These are phyloP conservation scores for Fusarium secorum DNA, from an alignment of 2,329 filamentous ascomycete species.

Conservation along the genomic window DNA sequence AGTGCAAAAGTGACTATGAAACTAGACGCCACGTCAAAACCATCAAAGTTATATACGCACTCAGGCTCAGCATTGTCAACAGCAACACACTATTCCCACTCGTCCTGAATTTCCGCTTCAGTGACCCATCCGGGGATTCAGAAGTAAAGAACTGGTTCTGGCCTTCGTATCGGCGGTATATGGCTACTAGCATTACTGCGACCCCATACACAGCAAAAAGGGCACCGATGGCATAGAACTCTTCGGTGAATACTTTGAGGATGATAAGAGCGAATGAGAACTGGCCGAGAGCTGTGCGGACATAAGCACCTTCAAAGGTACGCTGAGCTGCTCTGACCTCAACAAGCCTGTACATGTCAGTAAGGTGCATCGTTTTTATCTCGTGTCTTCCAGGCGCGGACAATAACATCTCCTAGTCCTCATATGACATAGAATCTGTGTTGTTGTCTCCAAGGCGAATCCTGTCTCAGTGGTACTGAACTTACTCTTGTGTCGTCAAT, in stretches of 20 bases:
- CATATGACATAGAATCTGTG: not conserved
- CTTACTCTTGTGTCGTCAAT: constrained; percentile 78
- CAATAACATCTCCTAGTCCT: not conserved
- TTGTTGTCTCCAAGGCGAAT: not conserved
- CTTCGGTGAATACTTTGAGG: constrained; percentile 88
- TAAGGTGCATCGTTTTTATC: not conserved
- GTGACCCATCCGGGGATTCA: constrained; percentile 44
- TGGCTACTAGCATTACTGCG: constrained; percentile 81
- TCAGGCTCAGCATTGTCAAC: constrained; percentile 63
- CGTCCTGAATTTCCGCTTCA: constrained; percentile 66
- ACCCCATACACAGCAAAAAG: constrained; percentile 92
- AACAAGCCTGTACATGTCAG: constrained; percentile 66
- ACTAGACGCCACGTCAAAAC: constrained; percentile 61
- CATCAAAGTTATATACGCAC: constrained; percentile 65
- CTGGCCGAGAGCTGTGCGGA: constrained; percentile 91
- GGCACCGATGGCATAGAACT: constrained; percentile 97
- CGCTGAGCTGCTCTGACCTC: constrained; percentile 94
- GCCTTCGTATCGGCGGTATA: constrained; percentile 88
- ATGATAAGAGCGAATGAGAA: constrained; percentile 96
- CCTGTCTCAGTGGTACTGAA: constrained; percentile 43
- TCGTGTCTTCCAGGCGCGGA: not conserved
- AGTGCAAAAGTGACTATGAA: constrained; percentile 16
- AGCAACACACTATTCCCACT: constrained; percentile 69
- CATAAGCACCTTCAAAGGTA: constrained; percentile 96
- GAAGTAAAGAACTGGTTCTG: constrained; percentile 89